Evolutionary conservation across 139 green algal genomes (phyloP), one percentile per base, ranked within the genome.

Genomic region (Closterium sp.): DNA sequence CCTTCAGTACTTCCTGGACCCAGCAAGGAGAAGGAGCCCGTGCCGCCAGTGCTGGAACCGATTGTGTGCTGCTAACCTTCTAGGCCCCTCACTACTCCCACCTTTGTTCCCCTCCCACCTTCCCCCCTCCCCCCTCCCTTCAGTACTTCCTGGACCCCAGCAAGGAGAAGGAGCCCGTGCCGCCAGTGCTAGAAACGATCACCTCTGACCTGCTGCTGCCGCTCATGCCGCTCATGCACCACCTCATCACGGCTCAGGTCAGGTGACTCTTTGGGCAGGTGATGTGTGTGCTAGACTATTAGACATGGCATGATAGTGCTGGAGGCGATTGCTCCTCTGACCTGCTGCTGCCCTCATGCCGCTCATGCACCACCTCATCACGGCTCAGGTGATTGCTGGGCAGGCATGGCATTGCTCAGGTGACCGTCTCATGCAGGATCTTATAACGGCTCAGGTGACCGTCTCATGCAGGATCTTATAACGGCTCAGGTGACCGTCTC

Each of bases 311-410:
- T 76, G 55, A 76, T 76, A 16, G 28, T 34, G 83, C 6, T 34
- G 28, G 83, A 86, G 25, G 83, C 83, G 1, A 33, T 86, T 32
- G 30, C 83, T n/a, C n/a, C 2, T 33, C n/a, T 9, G 83, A 86
- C 83, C 83, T 86, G 83, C 83, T 86, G 83, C n/a, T 86, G 83
- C 83, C n/a, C 83, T 86, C n/a, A 32, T 86, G 83, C 83, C 83
- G 12, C 83, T 86, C 83, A 25, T 86, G n/a, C 83, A 86, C 83
- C 30, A 32, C 83, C 83, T 86, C 83, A 33, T 34, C 25, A 28
- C 55, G 55, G 55, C 55, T 12, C 55, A 76, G 55, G 55, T 76
- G 12, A 28, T 19, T 76, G 55, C 55, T 76, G 9, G 55, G 25
- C 38, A 66, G 38, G 38, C 38, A 66, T 66, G 38, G 38, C 38